Percentiles rank a stretch among this genome's conserved stretches.
These are phyloP conservation scores for Xerocomellus chrysenteron DNA, from an alignment of 768 basidiomycete species.

Conservation along the genomic window DNA sequence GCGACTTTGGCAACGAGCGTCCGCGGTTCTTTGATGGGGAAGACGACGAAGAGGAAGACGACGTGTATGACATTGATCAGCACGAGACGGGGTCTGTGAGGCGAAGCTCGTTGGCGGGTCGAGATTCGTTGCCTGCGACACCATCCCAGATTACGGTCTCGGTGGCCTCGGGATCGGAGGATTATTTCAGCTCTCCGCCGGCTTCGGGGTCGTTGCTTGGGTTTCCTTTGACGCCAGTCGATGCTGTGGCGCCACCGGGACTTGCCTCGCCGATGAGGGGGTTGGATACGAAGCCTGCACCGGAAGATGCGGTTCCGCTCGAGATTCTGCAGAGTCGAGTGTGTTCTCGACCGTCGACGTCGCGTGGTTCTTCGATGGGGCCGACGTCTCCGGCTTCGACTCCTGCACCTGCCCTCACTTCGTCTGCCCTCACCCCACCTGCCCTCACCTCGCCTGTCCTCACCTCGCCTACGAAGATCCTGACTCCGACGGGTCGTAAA, in stretches of 20 bases:
- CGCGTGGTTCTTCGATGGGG: conserved; percentile 28
- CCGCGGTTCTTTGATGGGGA: conserved; percentile 55
- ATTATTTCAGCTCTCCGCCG: conserved; percentile 21
- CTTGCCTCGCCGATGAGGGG: conserved; percentile 33
- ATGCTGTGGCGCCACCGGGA: not conserved
- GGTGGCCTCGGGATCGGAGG: conserved; percentile 20
- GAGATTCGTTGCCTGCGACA: conserved; percentile 14
- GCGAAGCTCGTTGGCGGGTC: conserved; percentile 2
- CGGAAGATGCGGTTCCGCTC: conserved; percentile 62
- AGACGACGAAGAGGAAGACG: conserved; percentile 35
- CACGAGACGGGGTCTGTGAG: conserved; percentile 32
- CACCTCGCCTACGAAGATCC: conserved; percentile 36
- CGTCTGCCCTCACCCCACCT: conserved; percentile 9
- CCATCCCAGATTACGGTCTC: conserved; percentile 24
- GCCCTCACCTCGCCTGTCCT: conserved; percentile 9
- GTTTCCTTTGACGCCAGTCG: conserved; percentile 16
- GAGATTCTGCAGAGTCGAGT: conserved; percentile 67
- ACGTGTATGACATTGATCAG: conserved; percentile 31
- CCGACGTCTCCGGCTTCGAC: conserved; percentile 10
- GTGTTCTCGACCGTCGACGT: conserved; percentile 37
- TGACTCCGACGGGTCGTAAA: conserved; percentile 39
- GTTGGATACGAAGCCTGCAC: conserved; percentile 46
- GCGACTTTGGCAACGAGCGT: conserved; percentile 62
- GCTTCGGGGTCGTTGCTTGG: conserved; percentile 16
- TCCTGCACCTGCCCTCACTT: conserved; percentile 15